phyloP scores from a whole-genome alignment of 2,329 filamentous ascomycete species.

The Penicillium expansum region DNA sequence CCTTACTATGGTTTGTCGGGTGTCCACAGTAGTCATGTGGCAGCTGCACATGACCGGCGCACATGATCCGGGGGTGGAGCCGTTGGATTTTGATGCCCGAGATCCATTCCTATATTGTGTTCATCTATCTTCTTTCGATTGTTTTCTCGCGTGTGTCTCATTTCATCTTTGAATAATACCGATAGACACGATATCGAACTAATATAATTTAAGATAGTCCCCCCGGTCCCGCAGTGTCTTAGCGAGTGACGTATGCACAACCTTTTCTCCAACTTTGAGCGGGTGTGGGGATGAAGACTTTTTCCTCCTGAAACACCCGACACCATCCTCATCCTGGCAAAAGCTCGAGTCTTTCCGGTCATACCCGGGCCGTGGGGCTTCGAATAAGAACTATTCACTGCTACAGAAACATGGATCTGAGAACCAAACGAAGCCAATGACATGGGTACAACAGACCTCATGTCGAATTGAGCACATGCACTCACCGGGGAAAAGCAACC shows the following conservation, averaged over 20 bases:
- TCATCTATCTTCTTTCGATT: neutral
- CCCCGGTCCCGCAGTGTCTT: neutral
- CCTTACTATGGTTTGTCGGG: neutral
- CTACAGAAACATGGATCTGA: slow-evolving; percentile 2
- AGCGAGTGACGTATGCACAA: slow-evolving; percentile 12
- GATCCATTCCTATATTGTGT: neutral
- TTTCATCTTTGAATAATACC: neutral
- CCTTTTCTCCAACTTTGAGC: neutral
- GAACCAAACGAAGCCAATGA: neutral
- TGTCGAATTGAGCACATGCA: neutral
- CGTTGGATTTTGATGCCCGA: neutral
- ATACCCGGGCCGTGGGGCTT: slow-evolving; percentile 20
- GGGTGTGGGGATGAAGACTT: slow-evolving; percentile 7
- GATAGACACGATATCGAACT: neutral
- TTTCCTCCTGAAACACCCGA: slow-evolving; percentile 26
- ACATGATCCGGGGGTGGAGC: slow-evolving; percentile 18
- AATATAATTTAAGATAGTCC: neutral
- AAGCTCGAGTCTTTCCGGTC: slow-evolving; percentile 8
- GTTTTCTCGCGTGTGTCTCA: neutral
- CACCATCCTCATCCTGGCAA: slow-evolving; percentile 1
- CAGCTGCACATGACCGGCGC: slow-evolving; percentile 11
- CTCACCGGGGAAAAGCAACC: neutral
- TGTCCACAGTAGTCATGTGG: slow-evolving; percentile 14
- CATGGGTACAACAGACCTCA: neutral
- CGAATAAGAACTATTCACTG: neutral